Conservation (phyloP, 192 early-diverging fungal species). For the Linnemannia schmuckeri region DNA sequence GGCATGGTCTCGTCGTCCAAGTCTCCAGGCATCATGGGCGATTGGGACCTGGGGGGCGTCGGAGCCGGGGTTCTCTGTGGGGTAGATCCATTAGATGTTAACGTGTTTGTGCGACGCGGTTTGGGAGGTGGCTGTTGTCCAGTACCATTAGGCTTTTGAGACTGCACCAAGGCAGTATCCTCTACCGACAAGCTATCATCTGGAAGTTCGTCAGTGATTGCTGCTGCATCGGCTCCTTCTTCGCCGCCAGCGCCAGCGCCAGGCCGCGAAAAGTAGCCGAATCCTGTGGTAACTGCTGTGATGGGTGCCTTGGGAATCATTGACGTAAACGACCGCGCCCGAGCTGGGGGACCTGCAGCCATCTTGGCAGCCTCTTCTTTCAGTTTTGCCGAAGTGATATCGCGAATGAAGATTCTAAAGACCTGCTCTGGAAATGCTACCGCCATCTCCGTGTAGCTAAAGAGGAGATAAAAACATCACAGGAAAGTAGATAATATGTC, state of each 20-base stretch:
- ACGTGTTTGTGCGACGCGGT: not conserved
- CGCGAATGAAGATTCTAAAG: conserved; percentile 79
- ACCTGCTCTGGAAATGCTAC: conserved; percentile 66
- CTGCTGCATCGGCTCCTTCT: not conserved
- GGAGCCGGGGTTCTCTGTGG: not conserved
- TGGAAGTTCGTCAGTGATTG: not conserved
- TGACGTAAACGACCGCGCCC: conserved; percentile 21
- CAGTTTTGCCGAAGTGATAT: conserved; percentile 53
- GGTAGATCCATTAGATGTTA: not conserved
- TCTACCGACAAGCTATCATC: not conserved
- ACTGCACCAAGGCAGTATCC: not conserved
- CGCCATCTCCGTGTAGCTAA: conserved; percentile 67
- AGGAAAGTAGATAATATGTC: not conserved
- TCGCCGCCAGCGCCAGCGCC: conserved; percentile 2
- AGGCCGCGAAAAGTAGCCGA: not conserved
- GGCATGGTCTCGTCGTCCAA: not conserved
- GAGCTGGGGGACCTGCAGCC: not conserved
- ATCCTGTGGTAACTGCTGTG: conserved; percentile 3
- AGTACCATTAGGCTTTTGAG: not conserved
- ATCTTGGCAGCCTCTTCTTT: not conserved
- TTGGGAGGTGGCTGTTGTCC: not conserved
- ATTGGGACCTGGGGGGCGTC: not conserved
- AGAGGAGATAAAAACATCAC: not conserved
- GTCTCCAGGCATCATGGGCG: not conserved
- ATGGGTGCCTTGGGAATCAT: conserved; percentile 15